Percentiles rank a stretch among this genome's conserved stretches.
These are phyloP conservation scores for Suillus discolor DNA, from an alignment of 768 basidiomycete genomes.

Conservation along the genomic window DNA sequence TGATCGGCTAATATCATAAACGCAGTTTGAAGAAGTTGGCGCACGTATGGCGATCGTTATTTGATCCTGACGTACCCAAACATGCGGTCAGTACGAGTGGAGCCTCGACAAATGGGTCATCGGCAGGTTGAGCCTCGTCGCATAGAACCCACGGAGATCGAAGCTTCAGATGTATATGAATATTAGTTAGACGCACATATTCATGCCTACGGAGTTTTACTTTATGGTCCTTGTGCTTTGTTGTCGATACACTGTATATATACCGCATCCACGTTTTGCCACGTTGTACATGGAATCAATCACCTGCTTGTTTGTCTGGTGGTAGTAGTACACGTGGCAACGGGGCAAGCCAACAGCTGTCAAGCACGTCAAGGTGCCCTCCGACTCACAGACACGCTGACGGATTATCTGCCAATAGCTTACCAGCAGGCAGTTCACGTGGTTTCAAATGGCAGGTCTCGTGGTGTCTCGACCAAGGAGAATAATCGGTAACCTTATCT, in stretches of 20 bases:
- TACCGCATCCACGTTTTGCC: slow-evolving; percentile 10
- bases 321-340: not conserved
- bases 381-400: not conserved
- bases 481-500: slow-evolving; percentile 6
- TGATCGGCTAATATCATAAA: slow-evolving; percentile 8
- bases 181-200: slow-evolving; percentile 26
- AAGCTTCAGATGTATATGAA: slow-evolving; percentile 31
- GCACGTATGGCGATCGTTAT: slow-evolving; percentile 62
- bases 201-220: slow-evolving; percentile 9
- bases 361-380: not conserved
- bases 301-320: not conserved
- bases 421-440: not conserved
- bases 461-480: not conserved
- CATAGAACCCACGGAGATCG: slow-evolving; percentile 35
- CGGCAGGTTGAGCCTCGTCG: slow-evolving; percentile 33
- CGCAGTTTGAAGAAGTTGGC: slow-evolving; percentile 72
- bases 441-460: slow-evolving; percentile 2
- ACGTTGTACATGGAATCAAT: slow-evolving; percentile 1
- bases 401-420: not conserved
- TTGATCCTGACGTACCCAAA: slow-evolving; percentile 68
- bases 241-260: slow-evolving; percentile 14
- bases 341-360: not conserved
- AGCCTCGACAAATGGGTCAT: slow-evolving; percentile 26
- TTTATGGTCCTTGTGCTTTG: slow-evolving; percentile 13
- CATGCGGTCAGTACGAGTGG: slow-evolving; percentile 38